A percentile compares a stretch with the other conserved stretches of the same genome.
These are phyloP conservation scores for Petunia axillaris DNA, from an alignment of 257 asterid species.

Conservation along the genomic window DNA sequence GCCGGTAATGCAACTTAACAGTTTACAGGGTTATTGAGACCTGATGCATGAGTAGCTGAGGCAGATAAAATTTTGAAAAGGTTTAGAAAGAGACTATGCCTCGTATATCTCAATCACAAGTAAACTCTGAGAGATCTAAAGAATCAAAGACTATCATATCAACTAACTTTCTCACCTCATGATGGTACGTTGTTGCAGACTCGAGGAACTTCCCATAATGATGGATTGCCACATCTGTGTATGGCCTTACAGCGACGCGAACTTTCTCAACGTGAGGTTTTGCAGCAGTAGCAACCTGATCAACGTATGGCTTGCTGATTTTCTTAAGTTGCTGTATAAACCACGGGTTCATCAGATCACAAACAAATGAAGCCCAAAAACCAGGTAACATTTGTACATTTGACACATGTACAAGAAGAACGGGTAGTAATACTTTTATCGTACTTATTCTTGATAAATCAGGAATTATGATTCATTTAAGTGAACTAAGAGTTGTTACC, in stretches of 20 bases:
- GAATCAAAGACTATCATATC: not conserved
- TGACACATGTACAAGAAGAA: not conserved
- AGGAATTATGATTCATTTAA: not conserved
- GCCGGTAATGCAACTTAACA: not conserved
- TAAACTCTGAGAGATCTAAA: not conserved
- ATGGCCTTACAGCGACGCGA: slow-evolving; percentile 58
- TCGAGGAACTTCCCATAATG: slow-evolving; percentile 73
- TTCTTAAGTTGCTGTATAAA: slow-evolving; percentile 66
- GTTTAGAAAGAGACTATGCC: not conserved
- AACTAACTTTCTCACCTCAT: slow-evolving; percentile 51
- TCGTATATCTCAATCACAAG: slow-evolving; percentile 21
- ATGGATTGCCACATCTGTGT: slow-evolving; percentile 58
- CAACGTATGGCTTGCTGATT: slow-evolving; percentile 77
- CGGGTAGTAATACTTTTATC: not conserved
- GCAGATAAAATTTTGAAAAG: slow-evolving; percentile 4
- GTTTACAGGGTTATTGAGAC: not conserved
- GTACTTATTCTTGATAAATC: slow-evolving; percentile 27
- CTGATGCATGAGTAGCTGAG: not conserved
- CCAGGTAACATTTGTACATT: not conserved
- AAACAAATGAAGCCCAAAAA: not conserved
- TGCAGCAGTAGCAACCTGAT: slow-evolving; percentile 80
- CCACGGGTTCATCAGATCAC: slow-evolving; percentile 4
- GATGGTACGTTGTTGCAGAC: slow-evolving; percentile 76
- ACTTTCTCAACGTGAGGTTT: slow-evolving; percentile 82
- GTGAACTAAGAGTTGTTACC: slow-evolving; percentile 42